Percentiles rank a stretch among this genome's conserved stretches.
Conservation (phyloP, 345 rosid genomes). For the Alliaria petiolata region DNA sequence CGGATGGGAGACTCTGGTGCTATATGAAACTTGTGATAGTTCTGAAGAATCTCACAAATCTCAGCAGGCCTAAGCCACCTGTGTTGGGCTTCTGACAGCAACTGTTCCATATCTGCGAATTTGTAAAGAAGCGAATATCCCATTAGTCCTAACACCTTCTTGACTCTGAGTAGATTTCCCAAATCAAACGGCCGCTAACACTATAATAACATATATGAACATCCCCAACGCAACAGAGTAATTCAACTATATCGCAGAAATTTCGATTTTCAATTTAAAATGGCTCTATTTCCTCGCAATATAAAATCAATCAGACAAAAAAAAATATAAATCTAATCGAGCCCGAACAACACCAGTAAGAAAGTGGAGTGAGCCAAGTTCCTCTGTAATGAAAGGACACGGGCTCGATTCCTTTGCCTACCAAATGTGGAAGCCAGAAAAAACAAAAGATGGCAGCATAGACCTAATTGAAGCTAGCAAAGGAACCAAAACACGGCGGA, state of each 20-base stretch:
- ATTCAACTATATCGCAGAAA: background rate
- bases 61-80: slow-evolving; percentile 96
- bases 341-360: background rate
- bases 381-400: background rate
- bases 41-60: slow-evolving; percentile 88
- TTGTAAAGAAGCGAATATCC: background rate
- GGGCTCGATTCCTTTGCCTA: background rate
- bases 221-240: slow-evolving; percentile 1
- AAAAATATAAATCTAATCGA: background rate
- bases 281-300: background rate
- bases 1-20: slow-evolving; percentile 64
- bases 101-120: slow-evolving; percentile 42
- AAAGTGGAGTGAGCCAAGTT: slow-evolving; percentile 1
- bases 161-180: background rate
- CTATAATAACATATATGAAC: background rate
- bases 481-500: background rate
- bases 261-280: background rate
- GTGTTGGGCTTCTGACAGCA: slow-evolving; percentile 67
- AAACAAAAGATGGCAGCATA: background rate
- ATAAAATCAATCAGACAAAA: background rate
- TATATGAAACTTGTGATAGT: slow-evolving; percentile 72
- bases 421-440: background rate
- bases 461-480: background rate
- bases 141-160: background rate
- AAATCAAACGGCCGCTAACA: background rate